Evolutionary conservation across 345 rosid species (phyloP), one percentile per base, ranked within the genome.

Genomic region (Aquilaria sinensis): DNA sequence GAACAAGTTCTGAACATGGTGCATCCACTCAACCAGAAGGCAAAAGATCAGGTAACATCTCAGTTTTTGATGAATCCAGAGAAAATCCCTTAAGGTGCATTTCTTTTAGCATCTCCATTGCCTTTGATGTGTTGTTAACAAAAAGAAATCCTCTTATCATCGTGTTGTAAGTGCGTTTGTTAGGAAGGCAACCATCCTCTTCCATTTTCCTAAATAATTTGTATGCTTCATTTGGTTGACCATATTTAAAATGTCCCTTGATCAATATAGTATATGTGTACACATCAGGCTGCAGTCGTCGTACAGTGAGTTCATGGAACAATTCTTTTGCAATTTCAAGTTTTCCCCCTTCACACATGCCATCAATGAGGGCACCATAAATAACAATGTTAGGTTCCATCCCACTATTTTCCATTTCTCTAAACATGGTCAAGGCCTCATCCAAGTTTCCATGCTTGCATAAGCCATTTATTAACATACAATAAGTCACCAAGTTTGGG

Each of bases 121-220:
- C 23, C 23, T 23, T 23, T 23, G 23, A 23, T 23, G 23, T 23
- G 23, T 23, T 23, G 23, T 23, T 60, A 16, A 37, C 48, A 30
- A 46, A 41, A 30, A 60, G 53, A 14, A 60, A 60, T 16, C 53
- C 63, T 53, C 63, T 51, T 6, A 60, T 47, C 14, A 7, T 47
- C 30, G 32, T 60, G n/a, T 60, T 60, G 63, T 60, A 60, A 60
- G 63, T 46, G 34, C 30, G 47, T 16, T n/a, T 47, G n/a, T 60
- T 47, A 3, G 53, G 63, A 12, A 60, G 14, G 48, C 16, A 60
- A 60, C 32, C 63, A 47, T 60, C 53, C 46, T 12, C 43, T 47
- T 47, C 63, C 63, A 47, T 60, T 30, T 47, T 60, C 37, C 63
- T 13, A 43, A 60, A 60, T 47, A 23, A 23, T 23, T 23, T 23